A percentile compares a stretch with the other conserved stretches of the same genome.
These are phyloP conservation scores for Lachancea dasiensis DNA, from an alignment of 805 yeast species.

Conservation along the genomic window DNA sequence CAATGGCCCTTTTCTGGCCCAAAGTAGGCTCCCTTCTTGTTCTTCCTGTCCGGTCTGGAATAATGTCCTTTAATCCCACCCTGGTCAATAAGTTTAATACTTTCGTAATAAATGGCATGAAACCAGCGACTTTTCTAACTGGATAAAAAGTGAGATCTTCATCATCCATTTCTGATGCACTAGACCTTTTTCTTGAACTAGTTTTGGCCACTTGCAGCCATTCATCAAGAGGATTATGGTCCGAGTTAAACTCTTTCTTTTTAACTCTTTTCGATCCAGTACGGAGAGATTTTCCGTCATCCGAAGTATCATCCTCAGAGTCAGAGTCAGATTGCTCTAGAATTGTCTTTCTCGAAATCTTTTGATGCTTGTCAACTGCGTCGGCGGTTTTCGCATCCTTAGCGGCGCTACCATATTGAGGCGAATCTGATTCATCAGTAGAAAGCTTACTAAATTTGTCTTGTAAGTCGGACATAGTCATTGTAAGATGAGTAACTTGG, in stretches of 20 bases:
- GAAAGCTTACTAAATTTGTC: too few relatives aligned
- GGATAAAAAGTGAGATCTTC: background rate
- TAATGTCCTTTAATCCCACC: background rate
- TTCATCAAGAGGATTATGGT: background rate
- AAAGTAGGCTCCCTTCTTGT: background rate
- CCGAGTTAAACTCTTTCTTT: background rate
- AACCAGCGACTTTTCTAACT: background rate
- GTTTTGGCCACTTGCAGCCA: background rate
- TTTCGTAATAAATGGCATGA: conserved; percentile 4
- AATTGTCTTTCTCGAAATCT: background rate
- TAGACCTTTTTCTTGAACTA: background rate
- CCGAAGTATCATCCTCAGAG: background rate
- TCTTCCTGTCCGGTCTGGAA: background rate
- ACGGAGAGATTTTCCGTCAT: conserved; percentile 3
- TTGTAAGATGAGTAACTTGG: too few relatives aligned
- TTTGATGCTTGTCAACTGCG: conserved; percentile 1
- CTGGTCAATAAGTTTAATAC: background rate
- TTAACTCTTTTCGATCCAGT: background rate
- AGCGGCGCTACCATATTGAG: conserved; percentile 6
- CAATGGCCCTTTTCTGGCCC: background rate
- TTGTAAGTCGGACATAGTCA: too few relatives aligned
- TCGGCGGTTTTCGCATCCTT: background rate
- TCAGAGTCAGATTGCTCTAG: background rate
- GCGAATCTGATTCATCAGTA: too few relatives aligned
- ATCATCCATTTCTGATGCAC: background rate